These are phyloP conservation scores for Conticribra weissflogii DNA, from an alignment of 108 stramenopile species.

Conservation along the genomic window DNA sequence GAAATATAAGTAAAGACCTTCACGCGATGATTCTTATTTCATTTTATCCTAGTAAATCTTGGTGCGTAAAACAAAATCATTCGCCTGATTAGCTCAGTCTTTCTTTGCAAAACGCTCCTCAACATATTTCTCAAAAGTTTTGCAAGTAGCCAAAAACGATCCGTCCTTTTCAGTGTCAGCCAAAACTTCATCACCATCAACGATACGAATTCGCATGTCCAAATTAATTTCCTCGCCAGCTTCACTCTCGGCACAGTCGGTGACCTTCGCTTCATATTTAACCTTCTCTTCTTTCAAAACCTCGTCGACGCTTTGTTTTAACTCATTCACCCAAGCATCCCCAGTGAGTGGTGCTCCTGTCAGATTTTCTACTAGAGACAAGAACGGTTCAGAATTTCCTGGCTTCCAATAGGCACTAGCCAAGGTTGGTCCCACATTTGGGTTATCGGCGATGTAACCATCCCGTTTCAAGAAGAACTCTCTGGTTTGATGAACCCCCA, in stretches of 20 bases:
- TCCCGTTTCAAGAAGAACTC: conserved; percentile 63
- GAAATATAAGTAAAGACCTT: too few relatives aligned
- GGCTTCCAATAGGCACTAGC: conserved; percentile 63
- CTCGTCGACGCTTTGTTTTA: conserved; percentile 67
- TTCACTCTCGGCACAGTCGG: conserved; percentile 13
- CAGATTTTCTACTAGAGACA: conserved; percentile 64
- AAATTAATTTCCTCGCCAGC: conserved; percentile 51
- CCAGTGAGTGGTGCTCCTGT: conserved; percentile 70
- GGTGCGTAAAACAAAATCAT: too few relatives aligned
- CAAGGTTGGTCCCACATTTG: conserved; percentile 65
- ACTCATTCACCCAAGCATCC: conserved; percentile 63
- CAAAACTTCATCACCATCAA: conserved; percentile 71
- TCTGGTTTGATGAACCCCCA: conserved; percentile 80
- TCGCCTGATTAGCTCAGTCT: too few relatives aligned
- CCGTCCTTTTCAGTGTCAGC: conserved; percentile 57
- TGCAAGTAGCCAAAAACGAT: conserved; percentile 59
- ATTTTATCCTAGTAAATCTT: too few relatives aligned
- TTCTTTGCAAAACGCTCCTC: conserved; percentile 43
- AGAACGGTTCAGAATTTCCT: conserved; percentile 72
- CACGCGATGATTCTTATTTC: too few relatives aligned
- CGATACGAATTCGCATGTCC: conserved; percentile 69
- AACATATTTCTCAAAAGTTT: conserved; percentile 68
- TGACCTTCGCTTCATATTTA: conserved; percentile 55
- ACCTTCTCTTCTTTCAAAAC: conserved; percentile 56
- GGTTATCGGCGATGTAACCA: conserved; percentile 74